These are phyloP conservation scores for Exsudoporus floridanus DNA, from an alignment of 1,284 basidiomycete species.

Conservation along the genomic window DNA sequence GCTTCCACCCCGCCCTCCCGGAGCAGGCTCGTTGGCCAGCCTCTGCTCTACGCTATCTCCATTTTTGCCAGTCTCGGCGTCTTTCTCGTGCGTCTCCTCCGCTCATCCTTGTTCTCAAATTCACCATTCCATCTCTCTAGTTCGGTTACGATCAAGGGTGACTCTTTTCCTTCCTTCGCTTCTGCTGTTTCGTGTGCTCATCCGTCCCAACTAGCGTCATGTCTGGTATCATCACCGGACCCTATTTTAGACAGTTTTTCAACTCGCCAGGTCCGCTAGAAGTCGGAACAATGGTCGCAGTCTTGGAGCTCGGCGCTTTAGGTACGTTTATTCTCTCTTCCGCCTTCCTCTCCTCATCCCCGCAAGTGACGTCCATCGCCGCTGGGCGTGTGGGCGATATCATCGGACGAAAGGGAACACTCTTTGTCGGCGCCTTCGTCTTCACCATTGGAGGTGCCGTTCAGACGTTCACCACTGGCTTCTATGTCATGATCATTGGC, in stretches of 20 bases:
- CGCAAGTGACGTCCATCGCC: conserved; percentile 82
- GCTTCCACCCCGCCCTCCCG: conserved; percentile 33
- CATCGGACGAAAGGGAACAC: conserved; percentile 84
- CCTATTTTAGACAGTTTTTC: conserved; percentile 85
- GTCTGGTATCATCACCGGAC: conserved; percentile 93
- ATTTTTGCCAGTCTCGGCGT: conserved; percentile 87
- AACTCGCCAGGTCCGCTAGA: conserved; percentile 70
- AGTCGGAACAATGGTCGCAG: conserved; percentile 87
- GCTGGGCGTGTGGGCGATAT: conserved; percentile 87
- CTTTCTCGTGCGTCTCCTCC: conserved; percentile 63
- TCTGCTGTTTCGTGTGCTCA: conserved; percentile 30
- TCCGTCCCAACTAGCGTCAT: conserved; percentile 59
- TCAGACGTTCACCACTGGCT: conserved; percentile 87
- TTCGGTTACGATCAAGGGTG: conserved; percentile 96
- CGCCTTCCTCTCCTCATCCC: conserved; percentile 5
- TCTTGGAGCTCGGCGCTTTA: conserved; percentile 90
- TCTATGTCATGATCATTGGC: conserved; percentile 84
- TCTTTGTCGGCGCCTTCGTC: conserved; percentile 83
- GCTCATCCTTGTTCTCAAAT: neutral
- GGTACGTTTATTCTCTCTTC: conserved; percentile 46
- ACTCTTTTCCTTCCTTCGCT: neutral
- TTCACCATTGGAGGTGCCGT: conserved; percentile 89
- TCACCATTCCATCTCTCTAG: conserved; percentile 39
- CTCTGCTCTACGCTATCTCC: conserved; percentile 79
- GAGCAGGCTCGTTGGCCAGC: conserved; percentile 72